These are phyloP conservation scores for Neurospora sp. DNA, from an alignment of 495 filamentous ascomycete species.

Conservation along the genomic window DNA sequence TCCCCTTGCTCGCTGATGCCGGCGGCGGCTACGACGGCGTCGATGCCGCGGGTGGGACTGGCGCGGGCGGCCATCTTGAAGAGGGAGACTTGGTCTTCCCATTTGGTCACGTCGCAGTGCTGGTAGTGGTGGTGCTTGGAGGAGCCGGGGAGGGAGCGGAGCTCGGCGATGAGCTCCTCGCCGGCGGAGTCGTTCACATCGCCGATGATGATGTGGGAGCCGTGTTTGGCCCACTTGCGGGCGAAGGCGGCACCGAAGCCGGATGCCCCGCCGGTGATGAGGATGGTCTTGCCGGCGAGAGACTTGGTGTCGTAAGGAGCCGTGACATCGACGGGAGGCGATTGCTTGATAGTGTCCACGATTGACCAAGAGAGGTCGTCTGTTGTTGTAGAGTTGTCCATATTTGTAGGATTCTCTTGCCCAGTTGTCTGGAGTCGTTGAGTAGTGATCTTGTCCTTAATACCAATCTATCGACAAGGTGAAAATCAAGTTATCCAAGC, in stretches of 20 bases:
- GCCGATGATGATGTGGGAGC: slow-evolving; percentile 37
- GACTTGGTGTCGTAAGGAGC: slow-evolving; percentile 27
- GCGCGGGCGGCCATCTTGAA: slow-evolving; percentile 44
- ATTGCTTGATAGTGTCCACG: slow-evolving; percentile 18
- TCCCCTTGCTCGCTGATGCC: slow-evolving; percentile 42
- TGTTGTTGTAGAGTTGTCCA: slow-evolving; percentile 1
- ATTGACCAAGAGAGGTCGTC: slow-evolving; percentile 11
- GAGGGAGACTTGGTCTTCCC: slow-evolving; percentile 49
- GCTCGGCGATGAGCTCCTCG: slow-evolving; percentile 25
- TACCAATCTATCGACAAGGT: not conserved
- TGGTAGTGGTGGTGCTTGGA: slow-evolving; percentile 34
- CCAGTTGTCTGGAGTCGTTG: not conserved
- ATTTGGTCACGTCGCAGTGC: slow-evolving; percentile 43
- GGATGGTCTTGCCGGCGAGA: slow-evolving; percentile 34
- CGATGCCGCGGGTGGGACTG: slow-evolving; percentile 46
- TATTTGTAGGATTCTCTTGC: not conserved
- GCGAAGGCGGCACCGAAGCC: slow-evolving; percentile 45
- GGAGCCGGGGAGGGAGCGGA: slow-evolving; percentile 21
- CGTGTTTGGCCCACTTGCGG: slow-evolving; percentile 28
- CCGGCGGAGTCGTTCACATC: slow-evolving; percentile 33
- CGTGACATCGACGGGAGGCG: slow-evolving; percentile 25
- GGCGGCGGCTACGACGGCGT: slow-evolving; percentile 59
- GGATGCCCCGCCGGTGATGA: slow-evolving; percentile 43
- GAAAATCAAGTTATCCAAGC: not conserved
- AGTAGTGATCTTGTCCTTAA: not conserved